These are phyloP conservation scores for Chlorociboria aeruginascens DNA, from an alignment of 495 filamentous ascomycete genomes.

Conservation along the genomic window DNA sequence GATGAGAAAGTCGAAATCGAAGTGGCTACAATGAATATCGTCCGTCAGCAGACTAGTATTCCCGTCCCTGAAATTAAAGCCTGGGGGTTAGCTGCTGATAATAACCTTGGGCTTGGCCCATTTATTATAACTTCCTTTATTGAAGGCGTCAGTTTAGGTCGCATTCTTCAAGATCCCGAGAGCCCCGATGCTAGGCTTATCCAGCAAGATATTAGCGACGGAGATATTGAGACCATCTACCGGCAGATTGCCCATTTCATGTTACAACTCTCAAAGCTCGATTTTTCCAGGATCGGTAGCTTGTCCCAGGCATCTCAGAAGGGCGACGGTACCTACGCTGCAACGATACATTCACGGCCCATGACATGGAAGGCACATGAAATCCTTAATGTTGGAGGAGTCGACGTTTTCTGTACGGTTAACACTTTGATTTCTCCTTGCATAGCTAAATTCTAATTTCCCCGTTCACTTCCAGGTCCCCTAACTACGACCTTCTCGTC, in stretches of 20 bases:
- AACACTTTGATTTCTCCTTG: no score
- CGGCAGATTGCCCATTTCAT: not conserved
- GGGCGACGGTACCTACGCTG: not conserved
- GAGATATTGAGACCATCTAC: not conserved
- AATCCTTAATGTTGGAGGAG: not conserved
- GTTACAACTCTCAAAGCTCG: not conserved
- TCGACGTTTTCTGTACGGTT: not conserved
- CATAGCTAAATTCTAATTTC: not conserved
- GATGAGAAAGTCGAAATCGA: not conserved
- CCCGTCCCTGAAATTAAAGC: not conserved
- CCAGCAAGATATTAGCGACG: not conserved
- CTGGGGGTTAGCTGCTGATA: not conserved
- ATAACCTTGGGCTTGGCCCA: not conserved
- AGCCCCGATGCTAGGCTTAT: not conserved
- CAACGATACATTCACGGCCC: not conserved
- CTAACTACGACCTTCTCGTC: no score
- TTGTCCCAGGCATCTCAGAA: not conserved
- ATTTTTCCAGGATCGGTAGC: not conserved
- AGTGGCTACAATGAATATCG: not conserved
- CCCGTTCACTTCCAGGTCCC: no score
- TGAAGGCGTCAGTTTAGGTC: not conserved
- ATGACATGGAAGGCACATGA: not conserved
- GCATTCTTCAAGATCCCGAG: not conserved
- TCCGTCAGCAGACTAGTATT: not conserved
- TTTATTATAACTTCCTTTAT: not conserved